These are phyloP conservation scores for Diospyros lotus DNA, from an alignment of 148 eudicot species.

Conservation along the genomic window DNA sequence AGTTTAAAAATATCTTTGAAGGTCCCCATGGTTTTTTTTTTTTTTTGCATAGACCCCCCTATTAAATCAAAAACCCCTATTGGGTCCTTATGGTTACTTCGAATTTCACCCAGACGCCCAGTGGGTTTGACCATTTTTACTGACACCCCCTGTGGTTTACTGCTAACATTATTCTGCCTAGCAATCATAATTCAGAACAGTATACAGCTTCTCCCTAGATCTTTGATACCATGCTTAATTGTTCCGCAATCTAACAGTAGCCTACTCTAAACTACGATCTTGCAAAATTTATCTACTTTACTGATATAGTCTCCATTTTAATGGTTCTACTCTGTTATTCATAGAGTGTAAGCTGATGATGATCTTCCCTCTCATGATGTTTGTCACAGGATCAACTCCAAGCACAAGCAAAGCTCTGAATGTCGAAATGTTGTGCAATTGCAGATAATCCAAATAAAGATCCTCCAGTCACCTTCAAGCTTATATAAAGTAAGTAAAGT, in stretches of 20 bases:
- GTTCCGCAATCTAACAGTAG: background rate
- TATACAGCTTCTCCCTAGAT: background rate
- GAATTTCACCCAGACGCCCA: too few species aligned
- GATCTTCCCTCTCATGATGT: background rate
- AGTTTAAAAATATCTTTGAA: too few species aligned
- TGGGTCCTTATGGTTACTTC: too few species aligned
- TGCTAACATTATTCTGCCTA: background rate
- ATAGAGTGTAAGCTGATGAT: background rate
- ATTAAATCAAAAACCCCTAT: too few species aligned
- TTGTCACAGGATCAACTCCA: slow-evolving; percentile 71
- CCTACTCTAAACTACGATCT: background rate
- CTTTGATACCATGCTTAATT: background rate
- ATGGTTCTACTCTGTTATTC: background rate
- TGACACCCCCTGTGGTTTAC: too few species aligned
- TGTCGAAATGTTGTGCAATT: background rate
- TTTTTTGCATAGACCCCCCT: too few species aligned
- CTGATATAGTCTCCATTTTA: background rate
- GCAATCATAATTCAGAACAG: background rate
- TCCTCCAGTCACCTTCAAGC: background rate
- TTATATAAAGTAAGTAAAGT: background rate
- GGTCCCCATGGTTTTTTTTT: too few species aligned
- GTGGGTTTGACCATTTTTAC: too few species aligned
- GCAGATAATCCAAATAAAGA: background rate
- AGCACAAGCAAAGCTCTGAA: slow-evolving; percentile 56
- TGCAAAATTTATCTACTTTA: background rate